Base-by-base conservation (phyloP, 345 rosid species). In the Lagerstroemia speciosa region DNA sequence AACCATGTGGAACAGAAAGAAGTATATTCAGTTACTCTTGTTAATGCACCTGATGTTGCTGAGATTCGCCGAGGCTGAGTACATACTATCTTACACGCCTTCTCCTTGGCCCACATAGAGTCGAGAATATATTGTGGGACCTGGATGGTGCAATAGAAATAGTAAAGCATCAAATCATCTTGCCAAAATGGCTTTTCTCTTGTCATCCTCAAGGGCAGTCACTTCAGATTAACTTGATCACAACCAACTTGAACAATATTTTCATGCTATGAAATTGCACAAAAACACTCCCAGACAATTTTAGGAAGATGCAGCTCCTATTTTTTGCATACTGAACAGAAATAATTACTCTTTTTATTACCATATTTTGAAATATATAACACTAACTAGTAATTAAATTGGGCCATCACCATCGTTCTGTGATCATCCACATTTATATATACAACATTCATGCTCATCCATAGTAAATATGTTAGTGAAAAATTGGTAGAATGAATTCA, bases 51-150 rank as follows among this genome's bases (percentile, higher is more conserved):
- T 78, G 98, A 93, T 69, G 77, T 91, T 27, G 98, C 97, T 24
- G 97, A 93, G 76, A 93, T 89, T 75, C 98, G 96, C 67, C 98
- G 96, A 72, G 98, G 98, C 80, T 93, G 98, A 69, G 98, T 87
- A 79, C 98, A 93, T 17, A 93, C 74, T 75, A 93, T 89, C 82
- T 93, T 93, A 75, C 98, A 93, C 8, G 82, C 77, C 76, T 87
- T 84, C 19, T 89, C 82, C 76, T 80, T 85, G 71, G 79, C 84
- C 98, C 97, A 89, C 86, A 84, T 82, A 71, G 84, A 68, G 64
- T 93, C 96, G 82, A 93, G 78, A 70, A 93, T 78, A 85, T 72
- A 93, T 80, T 91, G 98, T 37, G 97, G 98, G 33, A 91, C 96
- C 96, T 93, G 77, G 48, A 80, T 73, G 53, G 79, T 52, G 61